phyloP scores from a whole-genome alignment of 2,329 filamentous ascomycete genomes.

The Penicillium sp. region DNA sequence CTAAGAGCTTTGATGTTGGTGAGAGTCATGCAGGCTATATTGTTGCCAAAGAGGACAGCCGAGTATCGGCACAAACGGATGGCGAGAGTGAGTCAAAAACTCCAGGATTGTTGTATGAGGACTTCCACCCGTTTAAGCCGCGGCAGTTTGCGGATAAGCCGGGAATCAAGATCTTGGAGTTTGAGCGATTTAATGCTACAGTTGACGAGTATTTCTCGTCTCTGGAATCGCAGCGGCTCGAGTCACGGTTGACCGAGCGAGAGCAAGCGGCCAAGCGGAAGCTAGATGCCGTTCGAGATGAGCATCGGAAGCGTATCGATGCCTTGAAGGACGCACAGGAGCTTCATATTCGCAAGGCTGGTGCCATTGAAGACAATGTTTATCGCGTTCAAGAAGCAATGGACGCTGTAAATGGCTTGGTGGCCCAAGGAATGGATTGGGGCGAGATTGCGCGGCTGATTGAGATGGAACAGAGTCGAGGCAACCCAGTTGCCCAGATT shows the following conservation, averaged over 20 bases:
- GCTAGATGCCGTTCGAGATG: conserved; percentile 76
- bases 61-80: conserved; percentile 39
- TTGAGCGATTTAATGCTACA: conserved; percentile 84
- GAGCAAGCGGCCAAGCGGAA: conserved; percentile 80
- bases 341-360: conserved; percentile 82
- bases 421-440: conserved; percentile 97
- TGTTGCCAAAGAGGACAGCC: conserved; percentile 63
- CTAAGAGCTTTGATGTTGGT: conserved; percentile 66
- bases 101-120: conserved; percentile 71
- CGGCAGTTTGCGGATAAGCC: conserved; percentile 71
- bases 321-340: conserved; percentile 79
- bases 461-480: conserved; percentile 76
- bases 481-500: conserved; percentile 81
- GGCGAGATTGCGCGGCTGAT: conserved; percentile 84
- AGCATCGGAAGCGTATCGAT: conserved; percentile 82
- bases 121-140: conserved; percentile 91
- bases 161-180: conserved; percentile 67
- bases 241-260: conserved; percentile 77
- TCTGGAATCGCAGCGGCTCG: conserved; percentile 87
- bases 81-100: conserved; percentile 38
- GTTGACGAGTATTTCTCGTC: conserved; percentile 98
- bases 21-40: conserved; percentile 79
- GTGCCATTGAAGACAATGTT: conserved; percentile 84
- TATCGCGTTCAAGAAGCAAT: conserved; percentile 91
- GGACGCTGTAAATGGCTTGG: conserved; percentile 86